Conservation (phyloP, 1,284 basidiomycete species). For the Pyrrhoderma noxium region DNA sequence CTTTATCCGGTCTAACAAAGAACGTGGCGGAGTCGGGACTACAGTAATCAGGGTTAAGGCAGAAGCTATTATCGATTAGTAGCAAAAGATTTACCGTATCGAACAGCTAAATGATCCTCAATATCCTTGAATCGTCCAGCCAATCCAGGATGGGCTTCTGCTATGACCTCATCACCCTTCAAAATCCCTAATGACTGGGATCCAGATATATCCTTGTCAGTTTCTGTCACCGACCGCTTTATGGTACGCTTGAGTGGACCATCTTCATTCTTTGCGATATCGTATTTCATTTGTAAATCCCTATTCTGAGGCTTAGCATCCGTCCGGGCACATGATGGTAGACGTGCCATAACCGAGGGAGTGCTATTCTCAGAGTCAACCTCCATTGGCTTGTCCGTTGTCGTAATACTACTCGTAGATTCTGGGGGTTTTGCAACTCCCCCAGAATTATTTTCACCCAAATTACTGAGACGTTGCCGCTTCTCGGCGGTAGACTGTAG, state of each 20-base stretch:
- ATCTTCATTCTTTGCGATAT: slow-evolving; percentile 72
- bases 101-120: slow-evolving; percentile 61
- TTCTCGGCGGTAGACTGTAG: slow-evolving; percentile 51
- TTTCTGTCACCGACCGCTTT: slow-evolving; percentile 9
- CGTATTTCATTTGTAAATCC: slow-evolving; percentile 73
- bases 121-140: slow-evolving; percentile 56
- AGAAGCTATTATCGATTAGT: neutral
- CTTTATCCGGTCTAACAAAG: slow-evolving; percentile 53
- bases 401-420: slow-evolving; percentile 23
- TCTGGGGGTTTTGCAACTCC: slow-evolving; percentile 6
- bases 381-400: slow-evolving; percentile 17
- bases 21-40: slow-evolving; percentile 66
- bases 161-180: slow-evolving; percentile 23
- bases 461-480: slow-evolving; percentile 31
- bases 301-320: slow-evolving; percentile 64
- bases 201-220: slow-evolving; percentile 15
- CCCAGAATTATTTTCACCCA: slow-evolving; percentile 11
- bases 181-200: slow-evolving; percentile 1
- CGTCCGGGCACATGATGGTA: slow-evolving; percentile 58
- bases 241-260: slow-evolving; percentile 62
- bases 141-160: slow-evolving; percentile 46
- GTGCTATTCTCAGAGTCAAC: neutral
- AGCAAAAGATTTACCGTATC: slow-evolving; percentile 60
- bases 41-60: slow-evolving; percentile 1
- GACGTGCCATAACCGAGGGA: slow-evolving; percentile 2